Percentiles rank a stretch among this genome's conserved stretches.
Conservation (phyloP, 768 basidiomycete genomes). For the Boletus bicolor region DNA sequence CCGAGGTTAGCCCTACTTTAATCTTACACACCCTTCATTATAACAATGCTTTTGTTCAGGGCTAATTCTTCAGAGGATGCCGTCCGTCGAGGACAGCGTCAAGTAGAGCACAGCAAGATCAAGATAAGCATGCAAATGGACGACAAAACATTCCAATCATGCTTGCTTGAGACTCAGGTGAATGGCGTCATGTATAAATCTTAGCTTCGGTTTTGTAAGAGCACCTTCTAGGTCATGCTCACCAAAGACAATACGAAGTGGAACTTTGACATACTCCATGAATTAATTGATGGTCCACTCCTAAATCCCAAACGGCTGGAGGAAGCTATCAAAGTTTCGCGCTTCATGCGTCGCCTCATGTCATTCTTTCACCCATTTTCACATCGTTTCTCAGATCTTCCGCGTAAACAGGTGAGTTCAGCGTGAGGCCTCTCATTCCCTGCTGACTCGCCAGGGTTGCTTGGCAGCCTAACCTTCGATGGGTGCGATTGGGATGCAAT, state of each 20-base stretch:
- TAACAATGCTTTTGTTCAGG: constrained; percentile 32
- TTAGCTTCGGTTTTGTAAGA: not conserved
- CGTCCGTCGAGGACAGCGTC: constrained; percentile 81
- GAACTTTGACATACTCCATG: constrained; percentile 87
- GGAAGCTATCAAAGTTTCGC: constrained; percentile 87
- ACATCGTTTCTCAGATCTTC: constrained; percentile 83
- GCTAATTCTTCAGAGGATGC: constrained; percentile 85
- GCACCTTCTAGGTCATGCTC: constrained; percentile 61
- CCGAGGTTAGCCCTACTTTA: constrained; percentile 49
- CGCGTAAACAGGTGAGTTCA: constrained; percentile 53
- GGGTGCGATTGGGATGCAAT: constrained; percentile 82
- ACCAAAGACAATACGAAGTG: constrained; percentile 89
- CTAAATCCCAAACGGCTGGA: constrained; percentile 90
- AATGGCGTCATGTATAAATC: constrained; percentile 8
- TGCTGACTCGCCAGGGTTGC: not conserved
- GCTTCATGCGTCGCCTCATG: constrained; percentile 88
- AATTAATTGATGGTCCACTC: constrained; percentile 88
- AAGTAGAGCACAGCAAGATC: constrained; percentile 86
- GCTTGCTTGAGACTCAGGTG: constrained; percentile 84
- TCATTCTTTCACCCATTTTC: constrained; percentile 90
- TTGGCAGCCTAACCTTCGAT: constrained; percentile 68
- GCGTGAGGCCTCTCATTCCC: not conserved
- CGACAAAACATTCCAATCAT: constrained; percentile 84
- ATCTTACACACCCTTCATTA: not conserved
- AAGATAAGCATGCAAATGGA: constrained; percentile 94